These are phyloP conservation scores for Boechera divaricarpa DNA, from an alignment of 345 rosid species.

Conservation along the genomic window DNA sequence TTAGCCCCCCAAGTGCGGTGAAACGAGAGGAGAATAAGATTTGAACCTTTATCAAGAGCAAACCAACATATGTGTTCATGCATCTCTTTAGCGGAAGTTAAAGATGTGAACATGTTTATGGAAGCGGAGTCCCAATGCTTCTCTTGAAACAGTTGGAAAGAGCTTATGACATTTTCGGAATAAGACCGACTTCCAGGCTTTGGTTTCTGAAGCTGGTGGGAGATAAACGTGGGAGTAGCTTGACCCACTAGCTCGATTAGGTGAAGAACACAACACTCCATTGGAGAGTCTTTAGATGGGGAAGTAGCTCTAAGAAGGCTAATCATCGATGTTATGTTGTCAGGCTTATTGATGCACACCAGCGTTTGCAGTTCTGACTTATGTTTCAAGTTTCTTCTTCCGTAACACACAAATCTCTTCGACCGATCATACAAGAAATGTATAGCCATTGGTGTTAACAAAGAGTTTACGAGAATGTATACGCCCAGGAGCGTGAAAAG, in stretches of 20 bases:
- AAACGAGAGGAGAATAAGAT: conserved; percentile 58
- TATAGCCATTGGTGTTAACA: conserved; percentile 38
- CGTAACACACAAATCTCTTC: conserved; percentile 51
- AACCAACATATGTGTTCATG: conserved; percentile 53
- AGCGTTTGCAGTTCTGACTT: conserved; percentile 49
- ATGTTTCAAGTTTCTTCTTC: conserved; percentile 40
- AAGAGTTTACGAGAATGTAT: conserved; percentile 31
- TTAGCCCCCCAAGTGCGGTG: conserved; percentile 55
- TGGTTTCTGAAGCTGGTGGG: conserved; percentile 52
- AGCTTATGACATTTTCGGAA: conserved; percentile 50
- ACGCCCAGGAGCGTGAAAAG: conserved; percentile 26
- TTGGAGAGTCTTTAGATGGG: conserved; percentile 46
- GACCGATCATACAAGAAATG: conserved; percentile 49
- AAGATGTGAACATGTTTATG: conserved; percentile 48
- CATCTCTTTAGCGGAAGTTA: conserved; percentile 52
- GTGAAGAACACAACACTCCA: conserved; percentile 54
- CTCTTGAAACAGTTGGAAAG: conserved; percentile 45
- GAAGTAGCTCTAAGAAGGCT: conserved; percentile 42
- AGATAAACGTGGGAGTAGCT: conserved; percentile 54
- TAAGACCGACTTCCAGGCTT: conserved; percentile 32
- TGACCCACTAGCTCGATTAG: conserved; percentile 56
- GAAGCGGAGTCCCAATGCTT: conserved; percentile 5
- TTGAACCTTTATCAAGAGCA: conserved; percentile 47
- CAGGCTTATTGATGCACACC: conserved; percentile 52
- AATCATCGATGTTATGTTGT: conserved; percentile 43